phyloP scores from a whole-genome alignment of 345 rosid genomes.

The Populus ilicifolia region DNA sequence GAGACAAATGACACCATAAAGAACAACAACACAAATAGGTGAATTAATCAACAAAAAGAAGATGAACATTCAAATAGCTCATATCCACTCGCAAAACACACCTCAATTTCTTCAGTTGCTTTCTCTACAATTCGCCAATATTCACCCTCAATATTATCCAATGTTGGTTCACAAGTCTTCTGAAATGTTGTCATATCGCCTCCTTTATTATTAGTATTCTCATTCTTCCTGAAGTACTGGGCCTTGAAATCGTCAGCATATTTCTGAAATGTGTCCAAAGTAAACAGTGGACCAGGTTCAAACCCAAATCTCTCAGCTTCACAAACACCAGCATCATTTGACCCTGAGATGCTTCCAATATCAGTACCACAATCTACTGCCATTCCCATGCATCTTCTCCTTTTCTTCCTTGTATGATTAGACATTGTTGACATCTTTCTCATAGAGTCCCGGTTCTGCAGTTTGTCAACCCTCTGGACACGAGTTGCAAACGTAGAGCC shows the following conservation, averaged over 20 bases:
- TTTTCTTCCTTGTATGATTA: constrained; percentile 59
- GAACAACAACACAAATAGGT: background rate
- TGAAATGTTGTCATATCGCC: constrained; percentile 20
- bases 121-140: constrained; percentile 98
- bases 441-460: constrained; percentile 84
- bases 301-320: constrained; percentile 83
- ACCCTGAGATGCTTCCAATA: constrained; percentile 32
- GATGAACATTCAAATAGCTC: background rate
- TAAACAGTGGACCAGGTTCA: constrained; percentile 90
- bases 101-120: constrained; percentile 95
- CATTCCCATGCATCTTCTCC: constrained; percentile 69
- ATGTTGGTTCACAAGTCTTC: constrained; percentile 54
- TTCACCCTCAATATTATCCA: constrained; percentile 85
- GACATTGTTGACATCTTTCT: constrained; percentile 53
- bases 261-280: constrained; percentile 68
- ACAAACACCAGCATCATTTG: constrained; percentile 38
- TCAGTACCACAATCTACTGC: constrained; percentile 48
- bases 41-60: background rate
- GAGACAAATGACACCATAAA: background rate
- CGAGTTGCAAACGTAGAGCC: constrained; percentile 75
- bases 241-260: constrained; percentile 86
- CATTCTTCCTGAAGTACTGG: constrained; percentile 62
- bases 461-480: constrained; percentile 93
- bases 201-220: constrained; percentile 27
- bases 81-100: constrained; percentile 20